These are phyloP conservation scores for Torulaspora pretoriensis DNA, from an alignment of 1,139 yeast genomes.

Conservation along the genomic window DNA sequence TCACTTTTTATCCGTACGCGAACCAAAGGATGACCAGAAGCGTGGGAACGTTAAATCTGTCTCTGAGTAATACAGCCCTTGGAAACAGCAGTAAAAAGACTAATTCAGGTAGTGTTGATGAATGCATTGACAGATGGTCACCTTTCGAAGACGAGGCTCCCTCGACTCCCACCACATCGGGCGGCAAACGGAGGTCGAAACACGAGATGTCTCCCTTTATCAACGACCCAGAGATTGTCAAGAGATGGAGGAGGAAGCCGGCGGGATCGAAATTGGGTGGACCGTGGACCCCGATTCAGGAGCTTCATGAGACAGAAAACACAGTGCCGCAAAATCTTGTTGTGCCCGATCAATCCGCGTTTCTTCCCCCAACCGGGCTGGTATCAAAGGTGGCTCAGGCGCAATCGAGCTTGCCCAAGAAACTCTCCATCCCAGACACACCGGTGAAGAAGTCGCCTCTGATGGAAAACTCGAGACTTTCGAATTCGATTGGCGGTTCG, in stretches of 20 bases:
- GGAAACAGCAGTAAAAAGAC: slow-evolving; percentile 18
- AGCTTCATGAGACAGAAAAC: slow-evolving; percentile 7
- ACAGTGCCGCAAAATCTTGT: slow-evolving; percentile 10
- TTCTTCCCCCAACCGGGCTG: slow-evolving; percentile 28
- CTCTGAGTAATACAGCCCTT: slow-evolving; percentile 23
- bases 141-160: slow-evolving; percentile 24
- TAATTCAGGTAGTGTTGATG: slow-evolving; percentile 17
- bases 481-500: slow-evolving; percentile 12
- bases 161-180: slow-evolving; percentile 12
- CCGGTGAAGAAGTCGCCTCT: slow-evolving; percentile 35
- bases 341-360: slow-evolving; percentile 28
- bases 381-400: slow-evolving; percentile 28
- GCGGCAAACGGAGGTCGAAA: slow-evolving; percentile 22
- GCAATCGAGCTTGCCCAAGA: slow-evolving; percentile 21
- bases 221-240: slow-evolving; percentile 24
- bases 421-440: slow-evolving; percentile 33
- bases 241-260: slow-evolving; percentile 19
- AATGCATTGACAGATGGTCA: slow-evolving; percentile 26
- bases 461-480: slow-evolving; percentile 20
- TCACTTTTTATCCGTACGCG: slow-evolving; percentile 30
- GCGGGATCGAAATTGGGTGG: slow-evolving; percentile 11
- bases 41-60: slow-evolving; percentile 32
- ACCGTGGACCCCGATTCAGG: slow-evolving; percentile 8
- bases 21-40: slow-evolving; percentile 33
- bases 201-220: slow-evolving; percentile 32